Evolutionary conservation across 805 yeast genomes (phyloP).

Genomic region (Hermanozyma aechmeae): DNA sequence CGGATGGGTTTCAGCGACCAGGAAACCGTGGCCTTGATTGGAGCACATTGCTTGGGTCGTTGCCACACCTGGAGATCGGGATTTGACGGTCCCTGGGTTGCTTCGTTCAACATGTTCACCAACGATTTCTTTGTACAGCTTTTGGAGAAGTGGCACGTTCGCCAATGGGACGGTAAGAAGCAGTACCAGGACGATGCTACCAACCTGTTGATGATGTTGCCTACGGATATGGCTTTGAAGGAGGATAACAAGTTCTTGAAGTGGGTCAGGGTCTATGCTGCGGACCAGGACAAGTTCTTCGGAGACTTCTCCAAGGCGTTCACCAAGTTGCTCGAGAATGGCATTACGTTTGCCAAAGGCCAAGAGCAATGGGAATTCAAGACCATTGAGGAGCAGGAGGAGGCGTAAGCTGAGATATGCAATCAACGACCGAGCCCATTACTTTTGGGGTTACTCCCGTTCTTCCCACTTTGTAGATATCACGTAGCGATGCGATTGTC

Average conservation of each 20-base stretch:
- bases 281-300: constrained; percentile 40
- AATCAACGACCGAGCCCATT: no score
- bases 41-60: constrained; percentile 34
- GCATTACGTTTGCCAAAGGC: constrained; percentile 11
- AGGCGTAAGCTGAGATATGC: no score
- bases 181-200: constrained; percentile 33
- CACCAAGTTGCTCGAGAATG: constrained; percentile 36
- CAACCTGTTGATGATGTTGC: constrained; percentile 44
- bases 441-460: no score
- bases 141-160: constrained; percentile 46
- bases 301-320: constrained; percentile 40
- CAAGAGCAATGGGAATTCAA: constrained; percentile 3
- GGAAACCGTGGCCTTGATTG: constrained; percentile 33
- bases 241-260: constrained; percentile 36
- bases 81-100: constrained; percentile 33
- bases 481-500: no score
- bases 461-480: no score
- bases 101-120: constrained; percentile 30
- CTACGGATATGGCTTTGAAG: constrained; percentile 46
- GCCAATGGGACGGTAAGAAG: constrained; percentile 30
- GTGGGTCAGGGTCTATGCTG: constrained; percentile 40
- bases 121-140: constrained; percentile 30
- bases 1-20: constrained; percentile 36
- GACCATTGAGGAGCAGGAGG: constrained; percentile 8
- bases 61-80: constrained; percentile 31